Evolutionary conservation across 768 basidiomycete species (phyloP), one percentile per base, ranked within the genome.

Genomic region (Tricholoma saponaceum): DNA sequence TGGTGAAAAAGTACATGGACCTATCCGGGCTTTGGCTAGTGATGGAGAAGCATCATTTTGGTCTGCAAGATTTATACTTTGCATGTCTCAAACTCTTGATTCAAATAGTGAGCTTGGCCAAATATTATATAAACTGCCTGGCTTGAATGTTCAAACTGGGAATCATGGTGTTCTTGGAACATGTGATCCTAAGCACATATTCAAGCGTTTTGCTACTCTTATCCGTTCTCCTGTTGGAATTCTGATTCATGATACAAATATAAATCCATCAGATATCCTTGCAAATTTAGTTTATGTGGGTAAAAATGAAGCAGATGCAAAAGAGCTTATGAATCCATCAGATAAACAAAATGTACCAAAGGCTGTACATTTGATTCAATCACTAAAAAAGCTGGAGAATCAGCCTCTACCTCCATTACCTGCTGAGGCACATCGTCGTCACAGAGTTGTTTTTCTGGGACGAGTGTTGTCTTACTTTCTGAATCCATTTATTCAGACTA

Each of bases 151-250:
- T 10, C 30, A 56, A 4, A 68, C 67, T 5, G 65, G 64, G 0
- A 7, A 33, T 26, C 6, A 62, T 53, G 62, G 64, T 6, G 14
- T 68, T 0, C 4, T 67, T 12, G 60, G 51, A 6, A 66, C 66
- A 16, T 67, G 60, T 57, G 69, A 70, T 64, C 69, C 66, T 10
- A 70, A 70, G 54, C 71, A 72, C 57, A 61, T 72, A 5, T 39
- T 65, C 41, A 72, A 72, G 56, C 60, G 64, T 4, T 65, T 68
- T 59, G 70, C 65, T 8, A 65, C 69, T 23, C 54, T 67, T 35
- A 18, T 66, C 12, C 53, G 67, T 0, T 66, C 59, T 14, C 30
- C 55, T 7, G 14, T 1, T 4, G 64, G 66, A 10, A 63, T 69
- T 8, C 47, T 57, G 26, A 23, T 68, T 41, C 55, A 55, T 2